Percentiles rank a stretch among this genome's conserved stretches.
Evolutionary conservation across 2,329 filamentous ascomycete genomes (phyloP).

Genomic region (Fusarium subtropicale): DNA sequence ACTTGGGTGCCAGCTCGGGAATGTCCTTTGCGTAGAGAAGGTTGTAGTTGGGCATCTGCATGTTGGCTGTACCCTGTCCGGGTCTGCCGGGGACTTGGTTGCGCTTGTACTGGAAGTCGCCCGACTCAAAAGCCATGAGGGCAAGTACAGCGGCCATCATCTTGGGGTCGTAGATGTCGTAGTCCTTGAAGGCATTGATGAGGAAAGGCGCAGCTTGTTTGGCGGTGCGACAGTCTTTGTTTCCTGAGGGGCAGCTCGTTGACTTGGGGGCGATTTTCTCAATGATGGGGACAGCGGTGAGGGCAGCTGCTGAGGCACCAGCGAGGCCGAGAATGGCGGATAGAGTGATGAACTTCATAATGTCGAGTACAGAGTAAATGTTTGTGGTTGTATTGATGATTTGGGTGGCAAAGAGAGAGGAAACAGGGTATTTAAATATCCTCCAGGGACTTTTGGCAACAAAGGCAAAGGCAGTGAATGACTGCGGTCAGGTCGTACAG

Average conservation of each 20-base stretch:
- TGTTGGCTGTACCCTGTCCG: constrained; percentile 76
- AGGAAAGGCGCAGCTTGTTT: constrained; percentile 69
- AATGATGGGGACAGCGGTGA: constrained; percentile 56
- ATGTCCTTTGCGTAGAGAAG: constrained; percentile 61
- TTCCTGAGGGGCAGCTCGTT: constrained; percentile 60
- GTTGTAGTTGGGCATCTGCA: constrained; percentile 62
- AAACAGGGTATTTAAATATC: constrained; percentile 12
- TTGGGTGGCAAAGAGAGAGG: neutral
- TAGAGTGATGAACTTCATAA: constrained; percentile 48
- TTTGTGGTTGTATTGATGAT: neutral
- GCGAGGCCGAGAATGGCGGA: constrained; percentile 35
- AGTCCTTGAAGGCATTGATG: constrained; percentile 65
- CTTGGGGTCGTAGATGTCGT: constrained; percentile 64
- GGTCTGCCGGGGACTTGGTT: constrained; percentile 68
- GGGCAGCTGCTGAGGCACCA: constrained; percentile 34
- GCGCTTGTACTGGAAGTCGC: constrained; percentile 75
- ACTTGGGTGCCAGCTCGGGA: constrained; percentile 51
- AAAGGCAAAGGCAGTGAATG: constrained; percentile 2
- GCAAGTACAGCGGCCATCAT: constrained; percentile 78
- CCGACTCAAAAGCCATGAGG: constrained; percentile 78
- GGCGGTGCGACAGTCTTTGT: constrained; percentile 75
- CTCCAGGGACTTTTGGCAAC: constrained; percentile 22
- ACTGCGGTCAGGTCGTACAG: constrained; percentile 4
- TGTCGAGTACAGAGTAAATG: neutral
- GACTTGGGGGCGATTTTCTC: constrained; percentile 68